Base-by-base conservation (phyloP, 257 asterid species). In the Agastache rugosa region DNA sequence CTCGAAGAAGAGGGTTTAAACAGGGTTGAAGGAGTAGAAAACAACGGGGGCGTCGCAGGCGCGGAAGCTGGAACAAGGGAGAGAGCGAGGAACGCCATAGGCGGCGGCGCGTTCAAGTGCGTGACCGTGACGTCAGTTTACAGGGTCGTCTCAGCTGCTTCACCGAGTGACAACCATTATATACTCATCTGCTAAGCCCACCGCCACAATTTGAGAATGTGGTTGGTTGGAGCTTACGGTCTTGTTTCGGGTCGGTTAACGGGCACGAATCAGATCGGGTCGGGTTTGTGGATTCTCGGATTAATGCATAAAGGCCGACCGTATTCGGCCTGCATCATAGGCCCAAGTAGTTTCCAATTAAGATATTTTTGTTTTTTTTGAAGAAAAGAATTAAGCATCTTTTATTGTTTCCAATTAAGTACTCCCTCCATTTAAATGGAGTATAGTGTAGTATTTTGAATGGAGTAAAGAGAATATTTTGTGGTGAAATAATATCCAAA, bases 81-180 rank as follows among this genome's bases (percentile, higher is more conserved):
- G 27, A 82, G 44, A 27, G 89, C 78, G 58, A 72, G 58, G 39
- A 79, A 71, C 65, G 86, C 84, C 96, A 87, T 89, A 20, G 23
- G 16, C 59, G 76, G 75, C 67, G 74, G 78, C 83, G 78, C 76
- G 78, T 68, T 23, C 6, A 63, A 6, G 34, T 47, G 50, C 70
- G 53, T 63, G 45, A 11, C 22, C 70, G 53, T 63, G 45, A 11
- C 22, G 71, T 59, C 65, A 51, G 17, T 66, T 58, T 1, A 37
- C 64, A 31, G 58, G 50, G 23, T 68, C 8, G 11, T 55, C 45
- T 68, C 71, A 58, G 69, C 12, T 25, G 34, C 60, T 59, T 20
- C 55, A 10, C 16, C 17, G 39, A 59, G 19, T 39, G 27, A 2
- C 44, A 5, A 16, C 63, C 78, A 44, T 53, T 61, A 73, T 44